phyloP scores from a whole-genome alignment of 2,329 filamentous ascomycete genomes.

The Colletotrichum tropicale region DNA sequence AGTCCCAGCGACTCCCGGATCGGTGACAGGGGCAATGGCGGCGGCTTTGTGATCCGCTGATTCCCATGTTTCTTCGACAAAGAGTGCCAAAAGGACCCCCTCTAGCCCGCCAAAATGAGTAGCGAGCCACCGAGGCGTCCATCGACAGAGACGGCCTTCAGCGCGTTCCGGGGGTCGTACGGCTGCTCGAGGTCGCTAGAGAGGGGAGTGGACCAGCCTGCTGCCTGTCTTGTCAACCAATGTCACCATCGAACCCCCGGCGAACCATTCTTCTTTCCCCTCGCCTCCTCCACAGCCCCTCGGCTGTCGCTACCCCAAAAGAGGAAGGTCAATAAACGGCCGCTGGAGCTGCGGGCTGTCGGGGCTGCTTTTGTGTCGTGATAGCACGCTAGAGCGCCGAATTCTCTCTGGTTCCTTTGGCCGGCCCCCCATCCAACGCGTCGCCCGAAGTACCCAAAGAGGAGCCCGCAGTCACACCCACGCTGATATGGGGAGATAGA shows the following conservation, averaged over 20 bases:
- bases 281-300: conserved; percentile 19
- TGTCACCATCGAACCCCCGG: conserved; percentile 8
- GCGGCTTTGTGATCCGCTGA: conserved; percentile 1
- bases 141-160: background rate
- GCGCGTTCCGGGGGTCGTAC: background rate
- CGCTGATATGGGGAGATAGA: background rate
- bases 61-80: background rate
- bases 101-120: background rate
- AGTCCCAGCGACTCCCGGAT: conserved; percentile 6
- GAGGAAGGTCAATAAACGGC: conserved; percentile 20
- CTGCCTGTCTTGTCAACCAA: background rate
- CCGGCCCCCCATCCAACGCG: background rate
- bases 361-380: conserved; percentile 11
- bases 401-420: conserved; percentile 3
- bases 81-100: background rate
- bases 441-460: background rate
- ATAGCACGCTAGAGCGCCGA: conserved; percentile 16
- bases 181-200: background rate
- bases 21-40: conserved; percentile 2
- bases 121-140: background rate
- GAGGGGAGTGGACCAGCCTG: background rate
- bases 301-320: conserved; percentile 20
- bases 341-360: conserved; percentile 8
- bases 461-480: background rate
- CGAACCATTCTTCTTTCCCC: conserved; percentile 14